Evolutionary conservation across 2,329 filamentous ascomycete genomes (phyloP), one percentile per base, ranked within the genome.

Genomic region (Phialophora expanda): DNA sequence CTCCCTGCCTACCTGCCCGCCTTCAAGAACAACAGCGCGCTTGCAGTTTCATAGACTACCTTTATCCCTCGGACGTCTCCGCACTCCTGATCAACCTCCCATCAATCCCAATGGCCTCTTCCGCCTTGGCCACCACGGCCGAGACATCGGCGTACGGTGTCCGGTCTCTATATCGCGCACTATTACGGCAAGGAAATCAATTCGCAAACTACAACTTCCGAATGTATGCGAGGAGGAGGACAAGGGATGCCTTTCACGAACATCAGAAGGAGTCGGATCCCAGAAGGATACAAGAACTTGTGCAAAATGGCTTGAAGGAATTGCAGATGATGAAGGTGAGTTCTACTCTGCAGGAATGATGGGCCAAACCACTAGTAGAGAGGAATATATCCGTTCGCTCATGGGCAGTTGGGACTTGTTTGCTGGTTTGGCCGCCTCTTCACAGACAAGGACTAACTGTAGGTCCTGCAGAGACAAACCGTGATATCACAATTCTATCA

Each of bases 151-250:
- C 79, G 66, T 82, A 81, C 69, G 80, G 82, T 73, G 80, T 77
- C 46, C 79, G 81, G 53, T 82, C 81, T 66, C 71, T 83, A 71
- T 98, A 97, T 81, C 93, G 95, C 72, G 94, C 94, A 75, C 84
- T 99, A 74, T 84, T 98, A 74, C 90, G 93, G 73, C 90, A 95
- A 78, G 89, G 92, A 69, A 85, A 86, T 68, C 91, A 97, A 76
- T 98, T 99, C 79, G 87, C 92, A 69, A 88, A 90, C 73, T 99
- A 98, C 84, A 99, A 98, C 82, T 99, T 97, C 85, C 88, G 95
- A 81, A 94, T 97, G 78, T 99, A 99, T 80, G 93, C 95, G 61
- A 90, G 89, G 80, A 89, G 95, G 76, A 87, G 94, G 78, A 97
- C 95, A 77, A 87, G 86, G 77, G 95, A 98, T 82, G 89, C 92